phyloP scores from a whole-genome alignment of 495 filamentous ascomycete species.

The Hypoxylon lienhwacheense region DNA sequence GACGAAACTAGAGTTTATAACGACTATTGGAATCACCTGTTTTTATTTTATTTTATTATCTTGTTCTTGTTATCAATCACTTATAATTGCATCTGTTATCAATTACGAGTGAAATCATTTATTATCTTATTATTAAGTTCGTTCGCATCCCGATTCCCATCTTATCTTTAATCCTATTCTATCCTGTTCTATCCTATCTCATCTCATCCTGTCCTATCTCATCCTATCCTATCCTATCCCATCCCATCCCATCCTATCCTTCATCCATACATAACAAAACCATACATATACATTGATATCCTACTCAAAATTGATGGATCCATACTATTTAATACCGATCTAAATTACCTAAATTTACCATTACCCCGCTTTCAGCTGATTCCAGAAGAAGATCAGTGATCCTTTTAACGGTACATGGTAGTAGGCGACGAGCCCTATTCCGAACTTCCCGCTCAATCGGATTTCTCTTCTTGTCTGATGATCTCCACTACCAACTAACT shows the following conservation, averaged over 20 bases:
- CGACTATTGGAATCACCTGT: too few species aligned
- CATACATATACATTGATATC: not conserved
- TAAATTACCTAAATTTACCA: not conserved
- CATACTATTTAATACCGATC: not conserved
- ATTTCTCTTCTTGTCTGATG: conserved; percentile 15
- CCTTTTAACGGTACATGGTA: not conserved
- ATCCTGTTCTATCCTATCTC: too few species aligned
- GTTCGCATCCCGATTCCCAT: too few species aligned
- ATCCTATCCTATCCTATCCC: not conserved
- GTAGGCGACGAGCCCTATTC: not conserved
- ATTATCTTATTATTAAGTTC: too few species aligned
- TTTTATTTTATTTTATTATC: too few species aligned
- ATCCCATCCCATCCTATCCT: not conserved
- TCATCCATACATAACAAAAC: not conserved
- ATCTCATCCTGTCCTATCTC: not conserved
- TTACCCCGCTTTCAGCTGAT: conserved; percentile 33
- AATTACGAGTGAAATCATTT: too few species aligned
- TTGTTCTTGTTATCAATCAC: too few species aligned
- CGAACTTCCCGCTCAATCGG: conserved; percentile 31
- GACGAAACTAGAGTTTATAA: too few species aligned
- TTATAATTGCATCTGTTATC: too few species aligned
- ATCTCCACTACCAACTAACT: conserved; percentile 28
- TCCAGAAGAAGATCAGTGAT: conserved; percentile 4
- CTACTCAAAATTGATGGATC: not conserved
- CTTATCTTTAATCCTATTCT: too few species aligned